Evolutionary conservation across 2,329 filamentous ascomycete species (phyloP).

Genomic region (Alternaria alternata): DNA sequence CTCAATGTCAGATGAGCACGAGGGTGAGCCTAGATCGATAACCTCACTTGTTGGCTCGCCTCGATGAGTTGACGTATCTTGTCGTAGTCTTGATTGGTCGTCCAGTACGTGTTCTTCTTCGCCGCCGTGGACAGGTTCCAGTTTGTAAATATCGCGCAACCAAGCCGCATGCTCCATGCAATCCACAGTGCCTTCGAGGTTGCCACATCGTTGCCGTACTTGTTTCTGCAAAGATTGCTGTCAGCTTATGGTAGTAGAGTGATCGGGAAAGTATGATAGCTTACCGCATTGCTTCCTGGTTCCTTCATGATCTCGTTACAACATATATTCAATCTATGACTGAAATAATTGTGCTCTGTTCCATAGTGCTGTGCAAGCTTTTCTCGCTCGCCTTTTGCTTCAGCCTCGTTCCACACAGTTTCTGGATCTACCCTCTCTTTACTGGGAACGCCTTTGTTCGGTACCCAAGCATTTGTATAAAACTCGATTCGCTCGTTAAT

Average conservation of each 20-base stretch:
- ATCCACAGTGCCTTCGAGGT: slow-evolving; percentile 71
- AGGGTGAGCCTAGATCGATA: slow-evolving; percentile 30
- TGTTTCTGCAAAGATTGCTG: slow-evolving; percentile 43
- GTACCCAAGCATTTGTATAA: slow-evolving; percentile 31
- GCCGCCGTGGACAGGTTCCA: slow-evolving; percentile 6
- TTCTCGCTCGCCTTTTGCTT: slow-evolving; percentile 21
- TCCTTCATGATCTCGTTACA: slow-evolving; percentile 27
- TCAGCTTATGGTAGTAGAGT: background rate
- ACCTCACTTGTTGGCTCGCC: slow-evolving; percentile 10
- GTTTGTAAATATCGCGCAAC: slow-evolving; percentile 43
- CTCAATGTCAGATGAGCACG: slow-evolving; percentile 16
- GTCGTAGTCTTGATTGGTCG: background rate
- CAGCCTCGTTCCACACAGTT: slow-evolving; percentile 32
- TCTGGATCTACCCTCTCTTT: slow-evolving; percentile 22
- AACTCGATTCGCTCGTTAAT: slow-evolving; percentile 39
- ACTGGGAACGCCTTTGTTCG: slow-evolving; percentile 17
- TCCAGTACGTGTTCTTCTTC: slow-evolving; percentile 10
- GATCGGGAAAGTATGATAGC: background rate
- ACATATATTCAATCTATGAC: slow-evolving; percentile 25
- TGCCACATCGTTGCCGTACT: slow-evolving; percentile 64
- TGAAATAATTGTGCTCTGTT: slow-evolving; percentile 23
- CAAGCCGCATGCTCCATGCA: slow-evolving; percentile 64
- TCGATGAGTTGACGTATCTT: background rate
- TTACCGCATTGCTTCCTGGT: slow-evolving; percentile 59
- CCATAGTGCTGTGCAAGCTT: slow-evolving; percentile 22